Percentiles rank a stretch among this genome's conserved stretches.
phyloP scores from a whole-genome alignment of 1,284 basidiomycete species.

The Leccinum fuscescens region DNA sequence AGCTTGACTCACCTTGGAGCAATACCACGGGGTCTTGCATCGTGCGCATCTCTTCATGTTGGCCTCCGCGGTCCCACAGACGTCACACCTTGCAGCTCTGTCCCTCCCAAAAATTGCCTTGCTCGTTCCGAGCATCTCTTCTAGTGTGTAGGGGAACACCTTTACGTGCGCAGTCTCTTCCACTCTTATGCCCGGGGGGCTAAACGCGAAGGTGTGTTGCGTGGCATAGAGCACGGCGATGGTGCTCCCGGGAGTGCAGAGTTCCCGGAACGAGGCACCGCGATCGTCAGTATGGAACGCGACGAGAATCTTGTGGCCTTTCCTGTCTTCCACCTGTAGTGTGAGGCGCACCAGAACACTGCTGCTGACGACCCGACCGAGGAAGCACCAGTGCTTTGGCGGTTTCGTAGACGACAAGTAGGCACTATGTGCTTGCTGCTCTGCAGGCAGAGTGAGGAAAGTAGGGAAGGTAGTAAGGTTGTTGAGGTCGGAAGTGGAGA shows the following conservation, averaged over 20 bases:
- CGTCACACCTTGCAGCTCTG: constrained; percentile 23
- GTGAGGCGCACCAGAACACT: constrained; percentile 23
- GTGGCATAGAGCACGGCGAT: constrained; percentile 33
- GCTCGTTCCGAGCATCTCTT: constrained; percentile 29
- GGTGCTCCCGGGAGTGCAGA: constrained; percentile 30
- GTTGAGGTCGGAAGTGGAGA: constrained; percentile 30
- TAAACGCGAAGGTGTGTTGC: constrained; percentile 31
- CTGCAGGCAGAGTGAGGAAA: constrained; percentile 23
- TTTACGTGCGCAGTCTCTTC: constrained; percentile 26
- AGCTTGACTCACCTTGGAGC: constrained; percentile 27
- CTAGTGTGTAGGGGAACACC: constrained; percentile 30
- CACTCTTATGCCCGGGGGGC: constrained; percentile 30
- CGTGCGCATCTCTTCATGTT: constrained; percentile 28
- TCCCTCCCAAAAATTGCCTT: constrained; percentile 21
- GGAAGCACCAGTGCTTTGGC: constrained; percentile 32
- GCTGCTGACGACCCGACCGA: constrained; percentile 27
- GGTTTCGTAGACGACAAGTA: constrained; percentile 25
- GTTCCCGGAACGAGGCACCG: constrained; percentile 22
- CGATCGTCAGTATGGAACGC: constrained; percentile 35
- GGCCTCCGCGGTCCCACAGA: constrained; percentile 20
- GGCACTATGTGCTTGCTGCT: constrained; percentile 6
- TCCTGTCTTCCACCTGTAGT: constrained; percentile 30
- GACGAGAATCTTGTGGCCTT: constrained; percentile 25
- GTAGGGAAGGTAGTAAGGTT: constrained; percentile 25
- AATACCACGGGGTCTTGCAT: constrained; percentile 31